A percentile compares a stretch with the other conserved stretches of the same genome.
Conservation (phyloP, 2,329 filamentous ascomycete genomes). For the Fusarium nisikadoi region DNA sequence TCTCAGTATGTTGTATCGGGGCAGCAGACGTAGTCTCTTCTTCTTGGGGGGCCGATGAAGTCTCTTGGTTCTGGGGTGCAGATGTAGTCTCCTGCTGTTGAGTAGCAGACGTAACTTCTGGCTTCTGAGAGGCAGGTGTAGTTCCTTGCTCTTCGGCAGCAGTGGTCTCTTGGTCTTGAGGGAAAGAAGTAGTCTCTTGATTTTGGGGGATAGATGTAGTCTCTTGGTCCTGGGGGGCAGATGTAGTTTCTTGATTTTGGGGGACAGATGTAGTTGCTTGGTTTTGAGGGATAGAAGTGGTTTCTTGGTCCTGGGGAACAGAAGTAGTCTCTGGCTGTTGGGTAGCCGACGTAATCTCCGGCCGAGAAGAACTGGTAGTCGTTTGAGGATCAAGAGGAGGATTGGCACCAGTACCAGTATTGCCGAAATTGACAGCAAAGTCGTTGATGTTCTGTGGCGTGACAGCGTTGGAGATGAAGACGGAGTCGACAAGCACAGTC, state of each 20-base stretch:
- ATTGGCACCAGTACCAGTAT: background rate
- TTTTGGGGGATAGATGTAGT: background rate
- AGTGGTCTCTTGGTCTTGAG: background rate
- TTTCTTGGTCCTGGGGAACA: background rate
- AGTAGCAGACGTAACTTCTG: too few species aligned
- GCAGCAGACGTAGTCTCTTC: background rate
- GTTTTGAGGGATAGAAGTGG: background rate
- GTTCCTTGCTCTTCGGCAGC: background rate
- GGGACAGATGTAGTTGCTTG: background rate
- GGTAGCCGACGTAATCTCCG: background rate
- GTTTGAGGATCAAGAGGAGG: background rate
- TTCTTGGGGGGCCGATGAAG: background rate
- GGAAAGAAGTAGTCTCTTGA: too few species aligned
- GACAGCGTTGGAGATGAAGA: constrained; percentile 10
- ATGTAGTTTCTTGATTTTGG: background rate
- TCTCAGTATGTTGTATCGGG: background rate
- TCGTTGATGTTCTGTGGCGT: background rate
- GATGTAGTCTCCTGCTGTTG: background rate
- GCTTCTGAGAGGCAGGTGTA: too few species aligned
- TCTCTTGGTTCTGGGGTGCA: too few species aligned
- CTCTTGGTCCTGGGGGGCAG: background rate
- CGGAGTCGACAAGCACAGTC: constrained; percentile 1
- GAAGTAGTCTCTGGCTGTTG: background rate
- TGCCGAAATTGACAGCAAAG: constrained; percentile 6
- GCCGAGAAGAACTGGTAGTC: background rate